These are phyloP conservation scores for Fusarium phyllophilum DNA, from an alignment of 2,329 filamentous ascomycete species.

Conservation along the genomic window DNA sequence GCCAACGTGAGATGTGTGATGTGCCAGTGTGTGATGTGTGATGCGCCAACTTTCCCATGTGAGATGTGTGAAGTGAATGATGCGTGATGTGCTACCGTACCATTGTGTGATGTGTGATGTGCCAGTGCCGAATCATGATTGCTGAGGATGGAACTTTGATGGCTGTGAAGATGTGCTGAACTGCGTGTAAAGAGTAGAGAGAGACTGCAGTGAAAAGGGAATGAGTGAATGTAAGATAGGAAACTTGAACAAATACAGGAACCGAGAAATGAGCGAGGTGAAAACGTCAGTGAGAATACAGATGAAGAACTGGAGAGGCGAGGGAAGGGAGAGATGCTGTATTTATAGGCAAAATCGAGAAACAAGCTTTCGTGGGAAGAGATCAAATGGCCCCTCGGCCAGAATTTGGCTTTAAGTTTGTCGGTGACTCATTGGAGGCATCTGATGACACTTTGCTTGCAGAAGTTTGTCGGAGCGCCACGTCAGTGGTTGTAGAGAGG, in stretches of 20 bases:
- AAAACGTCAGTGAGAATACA: background rate
- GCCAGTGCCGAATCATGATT: background rate
- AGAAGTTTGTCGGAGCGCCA: background rate
- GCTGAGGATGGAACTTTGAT: background rate
- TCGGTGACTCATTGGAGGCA: background rate
- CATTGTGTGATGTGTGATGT: background rate
- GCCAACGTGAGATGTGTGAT: background rate
- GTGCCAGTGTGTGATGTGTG: background rate
- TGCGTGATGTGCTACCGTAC: too few relatives aligned
- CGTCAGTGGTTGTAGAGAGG: background rate
- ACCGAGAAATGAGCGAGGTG: background rate
- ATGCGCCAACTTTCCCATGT: background rate
- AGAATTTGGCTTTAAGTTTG: background rate
- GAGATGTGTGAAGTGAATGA: background rate
- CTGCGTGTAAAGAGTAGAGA: background rate
- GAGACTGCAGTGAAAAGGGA: background rate
- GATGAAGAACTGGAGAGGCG: background rate
- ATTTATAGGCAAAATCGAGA: background rate
- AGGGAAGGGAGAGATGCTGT: background rate
- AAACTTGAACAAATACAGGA: background rate
- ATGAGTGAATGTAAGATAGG: background rate
- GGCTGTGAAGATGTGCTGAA: background rate
- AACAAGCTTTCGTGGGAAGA: background rate
- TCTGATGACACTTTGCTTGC: background rate
- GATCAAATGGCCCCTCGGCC: background rate